These are phyloP conservation scores for Solanum sejunctum DNA, from an alignment of 257 asterid genomes.

Conservation along the genomic window DNA sequence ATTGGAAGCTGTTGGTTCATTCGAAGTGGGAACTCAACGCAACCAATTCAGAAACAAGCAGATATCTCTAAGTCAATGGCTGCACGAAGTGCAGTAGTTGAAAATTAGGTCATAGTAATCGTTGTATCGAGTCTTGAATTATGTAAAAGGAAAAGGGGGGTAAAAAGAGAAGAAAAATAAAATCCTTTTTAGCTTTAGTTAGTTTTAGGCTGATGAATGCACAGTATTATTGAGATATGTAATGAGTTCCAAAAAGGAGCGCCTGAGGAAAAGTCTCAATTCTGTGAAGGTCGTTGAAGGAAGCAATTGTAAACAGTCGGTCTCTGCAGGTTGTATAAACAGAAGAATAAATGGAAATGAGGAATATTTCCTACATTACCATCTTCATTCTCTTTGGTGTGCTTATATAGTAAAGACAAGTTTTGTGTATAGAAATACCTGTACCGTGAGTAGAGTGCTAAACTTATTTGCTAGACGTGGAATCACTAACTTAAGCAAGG, in stretches of 20 bases:
- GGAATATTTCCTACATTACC: background rate
- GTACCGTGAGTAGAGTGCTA: background rate
- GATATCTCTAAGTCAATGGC: constrained; percentile 15
- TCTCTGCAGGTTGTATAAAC: constrained; percentile 15
- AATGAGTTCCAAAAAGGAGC: constrained; percentile 5
- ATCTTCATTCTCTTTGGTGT: background rate
- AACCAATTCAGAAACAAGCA: constrained; percentile 19
- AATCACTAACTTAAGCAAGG: background rate
- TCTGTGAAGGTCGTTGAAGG: constrained; percentile 18
- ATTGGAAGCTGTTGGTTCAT: constrained; percentile 64
- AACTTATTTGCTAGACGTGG: background rate
- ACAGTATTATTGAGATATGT: constrained; percentile 19
- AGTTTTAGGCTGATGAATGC: constrained; percentile 17
- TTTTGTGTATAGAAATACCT: background rate
- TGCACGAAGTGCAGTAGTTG: constrained; percentile 43
- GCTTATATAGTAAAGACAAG: background rate
- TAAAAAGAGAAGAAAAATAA: constrained; percentile 1
- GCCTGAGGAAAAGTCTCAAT: background rate
- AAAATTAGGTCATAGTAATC: constrained; percentile 1
- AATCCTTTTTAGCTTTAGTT: constrained; percentile 10
- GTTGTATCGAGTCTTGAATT: background rate
- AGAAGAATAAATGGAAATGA: background rate
- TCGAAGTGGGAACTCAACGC: constrained; percentile 80
- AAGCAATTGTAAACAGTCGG: constrained; percentile 32
- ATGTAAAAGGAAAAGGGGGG: background rate